A percentile compares a stretch with the other conserved stretches of the same genome.
Evolutionary conservation across 192 early-diverging fungal species (phyloP).

Genomic region (Chytriomyces confervae): DNA sequence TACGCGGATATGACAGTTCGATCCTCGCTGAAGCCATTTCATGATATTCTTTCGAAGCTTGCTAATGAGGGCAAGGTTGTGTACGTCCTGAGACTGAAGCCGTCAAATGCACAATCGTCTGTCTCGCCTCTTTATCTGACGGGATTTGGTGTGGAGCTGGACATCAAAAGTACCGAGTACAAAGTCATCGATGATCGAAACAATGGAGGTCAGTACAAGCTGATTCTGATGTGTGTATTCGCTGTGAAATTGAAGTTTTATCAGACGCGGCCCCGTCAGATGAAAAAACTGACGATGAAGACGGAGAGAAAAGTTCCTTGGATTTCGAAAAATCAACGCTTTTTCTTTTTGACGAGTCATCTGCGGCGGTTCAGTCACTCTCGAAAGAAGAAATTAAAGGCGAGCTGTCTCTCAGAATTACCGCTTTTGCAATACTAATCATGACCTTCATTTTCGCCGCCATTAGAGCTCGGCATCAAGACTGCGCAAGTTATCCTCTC

Average conservation of each 20-base stretch:
- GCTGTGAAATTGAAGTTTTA: not conserved
- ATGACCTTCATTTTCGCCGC: constrained; percentile 9
- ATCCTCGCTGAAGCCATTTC: constrained; percentile 61
- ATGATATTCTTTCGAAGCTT: constrained; percentile 56
- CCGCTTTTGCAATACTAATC: constrained; percentile 16
- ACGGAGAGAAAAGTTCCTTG: not conserved
- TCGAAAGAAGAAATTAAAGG: constrained; percentile 59
- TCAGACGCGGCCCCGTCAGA: not conserved
- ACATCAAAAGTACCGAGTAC: constrained; percentile 97
- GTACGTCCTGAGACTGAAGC: constrained; percentile 80
- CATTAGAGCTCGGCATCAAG: constrained; percentile 66
- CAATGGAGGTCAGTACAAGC: constrained; percentile 48
- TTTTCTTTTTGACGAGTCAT: constrained; percentile 18
- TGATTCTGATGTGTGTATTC: not conserved
- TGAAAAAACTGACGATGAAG: not conserved
- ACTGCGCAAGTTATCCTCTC: constrained; percentile 74
- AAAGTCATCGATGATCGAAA: constrained; percentile 93
- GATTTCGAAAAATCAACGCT: not conserved
- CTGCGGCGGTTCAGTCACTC: constrained; percentile 52
- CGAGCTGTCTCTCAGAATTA: constrained; percentile 32
- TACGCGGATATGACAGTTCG: constrained; percentile 76
- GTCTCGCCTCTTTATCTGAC: constrained; percentile 59
- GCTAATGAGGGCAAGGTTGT: constrained; percentile 54
- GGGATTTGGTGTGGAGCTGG: constrained; percentile 94
- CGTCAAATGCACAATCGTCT: constrained; percentile 5